These are phyloP conservation scores for Epichloe baconii DNA, from an alignment of 2,329 filamentous ascomycete genomes.

Conservation along the genomic window DNA sequence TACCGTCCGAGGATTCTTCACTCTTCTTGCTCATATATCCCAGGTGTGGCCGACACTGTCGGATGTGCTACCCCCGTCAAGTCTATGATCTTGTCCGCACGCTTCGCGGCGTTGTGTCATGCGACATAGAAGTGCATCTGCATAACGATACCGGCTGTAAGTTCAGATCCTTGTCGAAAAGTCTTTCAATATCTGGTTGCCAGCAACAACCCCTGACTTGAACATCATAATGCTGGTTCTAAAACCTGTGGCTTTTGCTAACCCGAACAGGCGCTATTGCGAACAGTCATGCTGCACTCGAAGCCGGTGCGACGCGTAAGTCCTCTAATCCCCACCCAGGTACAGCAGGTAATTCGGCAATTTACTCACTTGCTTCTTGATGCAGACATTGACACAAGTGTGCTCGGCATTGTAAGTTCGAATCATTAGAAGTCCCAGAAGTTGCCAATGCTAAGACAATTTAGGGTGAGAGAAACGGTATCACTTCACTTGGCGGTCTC, in stretches of 20 bases:
- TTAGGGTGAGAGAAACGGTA: slow-evolving; percentile 6
- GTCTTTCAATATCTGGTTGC: no score
- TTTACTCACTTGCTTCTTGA: not conserved
- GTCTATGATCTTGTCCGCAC: slow-evolving; percentile 82
- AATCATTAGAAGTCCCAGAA: not conserved
- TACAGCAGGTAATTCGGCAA: not conserved
- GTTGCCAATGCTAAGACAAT: not conserved
- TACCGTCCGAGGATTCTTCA: no score
- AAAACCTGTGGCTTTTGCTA: not conserved
- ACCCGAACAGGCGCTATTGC: slow-evolving; percentile 55
- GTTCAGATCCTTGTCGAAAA: not conserved
- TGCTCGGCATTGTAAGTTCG: slow-evolving; percentile 4
- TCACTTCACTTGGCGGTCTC: slow-evolving; percentile 9
- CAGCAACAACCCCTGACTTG: no score
- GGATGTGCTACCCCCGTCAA: slow-evolving; percentile 64
- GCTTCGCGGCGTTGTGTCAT: slow-evolving; percentile 40
- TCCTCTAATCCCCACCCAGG: not conserved
- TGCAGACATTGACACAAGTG: slow-evolving; percentile 6
- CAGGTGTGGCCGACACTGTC: slow-evolving; percentile 77
- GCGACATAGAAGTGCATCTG: slow-evolving; percentile 75
- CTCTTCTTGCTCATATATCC: not conserved
- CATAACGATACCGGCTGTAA: slow-evolving; percentile 2
- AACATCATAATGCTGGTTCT: not conserved
- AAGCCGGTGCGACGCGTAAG: slow-evolving; percentile 62
- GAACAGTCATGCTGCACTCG: slow-evolving; percentile 75